Percentiles rank a stretch among this genome's conserved stretches.
Conservation (phyloP, 1,284 basidiomycete genomes). For the Omphalotus olearius region DNA sequence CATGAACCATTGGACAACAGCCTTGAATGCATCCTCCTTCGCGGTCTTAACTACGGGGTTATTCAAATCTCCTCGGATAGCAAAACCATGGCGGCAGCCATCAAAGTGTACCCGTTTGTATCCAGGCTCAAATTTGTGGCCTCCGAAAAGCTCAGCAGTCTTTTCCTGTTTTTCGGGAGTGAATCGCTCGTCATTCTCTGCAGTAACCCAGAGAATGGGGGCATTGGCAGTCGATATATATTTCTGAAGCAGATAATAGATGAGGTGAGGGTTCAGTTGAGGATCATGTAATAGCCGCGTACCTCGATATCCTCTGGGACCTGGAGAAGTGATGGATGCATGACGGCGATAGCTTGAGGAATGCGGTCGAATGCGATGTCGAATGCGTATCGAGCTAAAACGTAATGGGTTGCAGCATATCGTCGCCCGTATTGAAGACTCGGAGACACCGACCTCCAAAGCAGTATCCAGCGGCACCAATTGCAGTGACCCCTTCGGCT, state of each 20-base stretch:
- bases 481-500: conserved; percentile 48
- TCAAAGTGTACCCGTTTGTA: conserved; percentile 53
- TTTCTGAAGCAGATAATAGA: conserved; percentile 32
- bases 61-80: conserved; percentile 4
- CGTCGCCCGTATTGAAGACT: conserved; percentile 34
- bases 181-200: conserved; percentile 51
- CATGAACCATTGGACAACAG: conserved; percentile 1
- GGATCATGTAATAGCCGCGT: neutral
- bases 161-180: conserved; percentile 39
- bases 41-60: conserved; percentile 1
- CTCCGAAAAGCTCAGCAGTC: conserved; percentile 56
- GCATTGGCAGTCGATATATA: conserved; percentile 41
- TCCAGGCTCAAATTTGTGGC: conserved; percentile 41
- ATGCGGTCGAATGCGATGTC: conserved; percentile 7
- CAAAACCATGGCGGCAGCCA: conserved; percentile 23
- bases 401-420: neutral
- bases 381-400: conserved; percentile 5
- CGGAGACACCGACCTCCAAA: conserved; percentile 49
- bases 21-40: conserved; percentile 3
- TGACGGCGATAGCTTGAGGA: neutral
- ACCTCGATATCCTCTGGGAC: conserved; percentile 13
- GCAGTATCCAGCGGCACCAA: conserved; percentile 68
- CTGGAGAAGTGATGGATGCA: conserved; percentile 4
- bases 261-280: neutral
- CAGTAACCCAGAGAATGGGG: conserved; percentile 59